Percentiles rank a stretch among this genome's conserved stretches.
Conservation (phyloP, 805 yeast genomes). For the Pichia californica region DNA sequence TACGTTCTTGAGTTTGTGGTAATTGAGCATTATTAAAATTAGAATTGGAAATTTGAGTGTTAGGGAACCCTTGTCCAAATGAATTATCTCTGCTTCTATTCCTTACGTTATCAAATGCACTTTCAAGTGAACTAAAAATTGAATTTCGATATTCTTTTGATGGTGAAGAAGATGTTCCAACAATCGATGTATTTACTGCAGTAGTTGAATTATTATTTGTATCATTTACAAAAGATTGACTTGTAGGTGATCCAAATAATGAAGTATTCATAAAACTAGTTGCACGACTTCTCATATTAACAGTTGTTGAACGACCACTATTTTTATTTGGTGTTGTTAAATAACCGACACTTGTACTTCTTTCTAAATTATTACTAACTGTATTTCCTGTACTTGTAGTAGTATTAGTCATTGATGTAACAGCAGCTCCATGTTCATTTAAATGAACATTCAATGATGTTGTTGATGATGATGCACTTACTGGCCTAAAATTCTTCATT, state of each 20-base stretch:
- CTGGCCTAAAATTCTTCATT: slow-evolving; percentile 29
- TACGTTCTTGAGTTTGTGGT: no score
- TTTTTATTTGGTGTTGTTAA: slow-evolving; percentile 5
- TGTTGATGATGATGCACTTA: slow-evolving; percentile 28
- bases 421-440: neutral
- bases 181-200: neutral
- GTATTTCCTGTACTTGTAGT: neutral
- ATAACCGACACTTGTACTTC: slow-evolving; percentile 4
- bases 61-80: slow-evolving; percentile 1
- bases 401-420: slow-evolving; percentile 1
- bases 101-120: slow-evolving; percentile 28
- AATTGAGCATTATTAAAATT: no score
- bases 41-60: slow-evolving; percentile 13
- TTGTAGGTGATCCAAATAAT: slow-evolving; percentile 15
- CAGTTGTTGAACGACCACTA: neutral
- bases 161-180: slow-evolving; percentile 2
- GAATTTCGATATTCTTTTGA: slow-evolving; percentile 16
- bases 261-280: slow-evolving; percentile 26
- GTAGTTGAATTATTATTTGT: neutral
- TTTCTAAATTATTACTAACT: neutral
- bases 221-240: slow-evolving; percentile 1
- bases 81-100: slow-evolving; percentile 28
- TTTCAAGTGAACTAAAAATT: slow-evolving; percentile 27
- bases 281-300: slow-evolving; percentile 26
- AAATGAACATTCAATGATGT: slow-evolving; percentile 20